Percentiles rank a stretch among this genome's conserved stretches.
phyloP scores from a whole-genome alignment of 495 filamentous ascomycete species.

The Tirmania nivea region DNA sequence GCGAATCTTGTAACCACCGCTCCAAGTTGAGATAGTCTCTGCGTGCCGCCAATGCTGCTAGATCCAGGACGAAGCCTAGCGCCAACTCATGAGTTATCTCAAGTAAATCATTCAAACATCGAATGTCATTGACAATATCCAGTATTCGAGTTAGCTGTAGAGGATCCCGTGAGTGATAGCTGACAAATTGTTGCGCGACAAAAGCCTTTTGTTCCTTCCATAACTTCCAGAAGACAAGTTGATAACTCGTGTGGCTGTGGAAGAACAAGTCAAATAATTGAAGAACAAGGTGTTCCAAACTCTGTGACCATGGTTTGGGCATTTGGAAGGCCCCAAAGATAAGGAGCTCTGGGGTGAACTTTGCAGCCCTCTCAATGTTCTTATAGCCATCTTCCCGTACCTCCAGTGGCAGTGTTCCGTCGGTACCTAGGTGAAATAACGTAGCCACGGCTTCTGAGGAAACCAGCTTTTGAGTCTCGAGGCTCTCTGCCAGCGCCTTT shows the following conservation, averaged over 20 bases:
- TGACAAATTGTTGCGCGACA: slow-evolving; percentile 56
- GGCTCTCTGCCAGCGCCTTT: slow-evolving; percentile 45
- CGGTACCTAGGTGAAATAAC: slow-evolving; percentile 54
- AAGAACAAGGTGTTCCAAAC: slow-evolving; percentile 40
- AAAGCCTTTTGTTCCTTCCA: slow-evolving; percentile 75
- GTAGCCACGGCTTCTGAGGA: slow-evolving; percentile 70
- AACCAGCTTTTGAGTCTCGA: slow-evolving; percentile 65
- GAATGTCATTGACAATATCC: slow-evolving; percentile 28
- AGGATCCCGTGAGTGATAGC: slow-evolving; percentile 54
- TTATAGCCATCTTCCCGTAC: slow-evolving; percentile 13
- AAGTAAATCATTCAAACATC: slow-evolving; percentile 16
- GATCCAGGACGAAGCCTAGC: slow-evolving; percentile 57
- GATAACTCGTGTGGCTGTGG: slow-evolving; percentile 44
- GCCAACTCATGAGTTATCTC: slow-evolving; percentile 5
- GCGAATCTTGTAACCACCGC: slow-evolving; percentile 44
- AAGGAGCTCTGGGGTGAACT: slow-evolving; percentile 17
- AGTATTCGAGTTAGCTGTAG: slow-evolving; percentile 57
- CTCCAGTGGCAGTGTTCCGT: slow-evolving; percentile 26
- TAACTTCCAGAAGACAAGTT: slow-evolving; percentile 67
- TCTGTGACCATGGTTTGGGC: slow-evolving; percentile 39
- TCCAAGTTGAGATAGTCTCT: slow-evolving; percentile 57
- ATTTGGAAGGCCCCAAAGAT: slow-evolving; percentile 23
- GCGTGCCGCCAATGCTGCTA: slow-evolving; percentile 72
- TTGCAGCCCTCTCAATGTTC: slow-evolving; percentile 18
- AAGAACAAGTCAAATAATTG: slow-evolving; percentile 38